Percentiles rank a stretch among this genome's conserved stretches.
These are phyloP conservation scores for Colletotrichum sp. DNA, from an alignment of 2,329 filamentous ascomycete genomes.

Conservation along the genomic window DNA sequence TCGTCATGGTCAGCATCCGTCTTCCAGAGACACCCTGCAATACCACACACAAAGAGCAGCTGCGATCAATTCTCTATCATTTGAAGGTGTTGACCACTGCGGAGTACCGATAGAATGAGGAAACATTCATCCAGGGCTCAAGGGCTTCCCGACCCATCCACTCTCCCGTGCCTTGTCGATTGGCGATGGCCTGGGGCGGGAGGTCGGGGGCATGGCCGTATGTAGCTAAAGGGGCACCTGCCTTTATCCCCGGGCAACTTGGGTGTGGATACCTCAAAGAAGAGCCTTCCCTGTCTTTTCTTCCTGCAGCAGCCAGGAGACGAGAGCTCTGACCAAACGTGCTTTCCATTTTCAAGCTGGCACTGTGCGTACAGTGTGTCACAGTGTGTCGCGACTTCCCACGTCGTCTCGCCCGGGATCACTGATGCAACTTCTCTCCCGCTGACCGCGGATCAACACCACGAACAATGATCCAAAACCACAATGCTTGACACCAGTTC, in stretches of 20 bases:
- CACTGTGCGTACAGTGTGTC: not conserved
- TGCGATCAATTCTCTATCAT: not conserved
- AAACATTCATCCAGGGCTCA: not conserved
- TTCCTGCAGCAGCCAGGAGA: not conserved
- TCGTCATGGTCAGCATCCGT: not conserved
- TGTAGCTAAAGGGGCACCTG: slow-evolving; percentile 1
- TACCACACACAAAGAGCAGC: not conserved
- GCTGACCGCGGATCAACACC: not conserved
- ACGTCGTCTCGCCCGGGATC: not conserved
- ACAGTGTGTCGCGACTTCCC: not conserved
- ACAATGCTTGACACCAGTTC: not conserved
- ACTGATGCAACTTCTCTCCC: not conserved
- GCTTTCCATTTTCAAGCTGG: not conserved
- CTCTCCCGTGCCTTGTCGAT: slow-evolving; percentile 2
- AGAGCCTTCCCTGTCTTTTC: not conserved
- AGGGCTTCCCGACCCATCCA: not conserved
- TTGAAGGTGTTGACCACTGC: not conserved
- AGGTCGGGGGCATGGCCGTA: not conserved
- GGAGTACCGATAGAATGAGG: not conserved
- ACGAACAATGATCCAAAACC: not conserved
- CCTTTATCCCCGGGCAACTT: not conserved
- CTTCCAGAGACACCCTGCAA: not conserved
- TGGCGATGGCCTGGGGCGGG: not conserved
- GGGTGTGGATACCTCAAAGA: not conserved
- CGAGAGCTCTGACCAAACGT: slow-evolving; percentile 3